Evolutionary conservation across 768 basidiomycete species (phyloP).

Genomic region (Cyathus striatus): DNA sequence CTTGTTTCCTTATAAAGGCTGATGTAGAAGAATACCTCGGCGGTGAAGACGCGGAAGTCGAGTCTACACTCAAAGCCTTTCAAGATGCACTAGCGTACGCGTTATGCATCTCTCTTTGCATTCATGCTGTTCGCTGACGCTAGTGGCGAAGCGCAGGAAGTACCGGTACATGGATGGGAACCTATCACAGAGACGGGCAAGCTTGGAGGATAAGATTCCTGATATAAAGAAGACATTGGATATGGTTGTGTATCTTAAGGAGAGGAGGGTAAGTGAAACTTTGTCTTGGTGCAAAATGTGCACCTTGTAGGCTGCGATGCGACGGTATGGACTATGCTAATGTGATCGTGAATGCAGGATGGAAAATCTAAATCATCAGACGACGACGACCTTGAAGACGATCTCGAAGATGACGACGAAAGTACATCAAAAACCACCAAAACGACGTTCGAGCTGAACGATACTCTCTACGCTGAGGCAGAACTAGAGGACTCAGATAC

Average conservation of each 20-base stretch:
- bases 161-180: too few species aligned
- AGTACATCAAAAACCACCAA: slow-evolving; percentile 49
- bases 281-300: not conserved
- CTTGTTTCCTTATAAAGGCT: slow-evolving; percentile 46
- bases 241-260: slow-evolving; percentile 82
- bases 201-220: too few species aligned
- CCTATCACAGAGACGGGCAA: too few species aligned
- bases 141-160: slow-evolving; percentile 86
- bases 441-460: slow-evolving; percentile 93
- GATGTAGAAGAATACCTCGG: slow-evolving; percentile 87
- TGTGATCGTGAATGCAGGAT: slow-evolving; percentile 39
- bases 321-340: too few species aligned
- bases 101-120: too few species aligned
- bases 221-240: slow-evolving; percentile 85
- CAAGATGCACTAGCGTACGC: slow-evolving; percentile 94
- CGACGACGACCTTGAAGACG: slow-evolving; percentile 45
- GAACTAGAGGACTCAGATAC: slow-evolving; percentile 82
- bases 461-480: slow-evolving; percentile 92
- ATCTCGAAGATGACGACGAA: slow-evolving; percentile 51
- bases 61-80: slow-evolving; percentile 71
- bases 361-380: slow-evolving; percentile 44
- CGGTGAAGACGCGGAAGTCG: slow-evolving; percentile 71
- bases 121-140: too few species aligned
- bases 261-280: slow-evolving; percentile 54
- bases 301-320: too few species aligned